These are phyloP conservation scores for Ramularia endophylla DNA, from an alignment of 2,329 filamentous ascomycete genomes.

Conservation along the genomic window DNA sequence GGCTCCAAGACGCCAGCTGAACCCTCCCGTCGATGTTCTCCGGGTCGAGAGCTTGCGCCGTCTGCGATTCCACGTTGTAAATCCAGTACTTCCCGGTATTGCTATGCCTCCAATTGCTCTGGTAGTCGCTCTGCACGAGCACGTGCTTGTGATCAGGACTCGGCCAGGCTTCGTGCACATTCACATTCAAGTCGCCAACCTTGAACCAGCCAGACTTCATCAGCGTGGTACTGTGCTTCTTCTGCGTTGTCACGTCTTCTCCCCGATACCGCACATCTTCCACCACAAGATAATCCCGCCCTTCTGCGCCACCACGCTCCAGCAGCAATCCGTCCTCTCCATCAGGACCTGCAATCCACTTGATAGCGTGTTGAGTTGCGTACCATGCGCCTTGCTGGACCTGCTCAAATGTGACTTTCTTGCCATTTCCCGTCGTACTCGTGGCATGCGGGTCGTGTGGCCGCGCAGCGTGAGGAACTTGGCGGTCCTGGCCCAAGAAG, in stretches of 20 bases:
- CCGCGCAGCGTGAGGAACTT: slow-evolving; percentile 58
- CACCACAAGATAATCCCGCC: slow-evolving; percentile 73
- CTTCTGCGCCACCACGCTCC: slow-evolving; percentile 56
- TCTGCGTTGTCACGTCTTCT: slow-evolving; percentile 37
- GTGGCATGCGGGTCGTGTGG: slow-evolving; percentile 65
- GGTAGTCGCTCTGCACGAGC: slow-evolving; percentile 64
- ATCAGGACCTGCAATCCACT: slow-evolving; percentile 68
- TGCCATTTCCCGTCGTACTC: slow-evolving; percentile 56
- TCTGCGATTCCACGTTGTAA: slow-evolving; percentile 78
- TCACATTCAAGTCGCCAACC: slow-evolving; percentile 51
- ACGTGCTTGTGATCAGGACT: slow-evolving; percentile 83
- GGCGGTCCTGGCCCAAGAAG: slow-evolving; percentile 60
- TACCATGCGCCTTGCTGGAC: slow-evolving; percentile 62
- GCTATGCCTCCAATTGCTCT: slow-evolving; percentile 86
- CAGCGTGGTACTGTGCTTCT: slow-evolving; percentile 57
- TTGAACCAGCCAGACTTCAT: slow-evolving; percentile 65
- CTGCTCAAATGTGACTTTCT: slow-evolving; percentile 67
- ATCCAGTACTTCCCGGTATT: slow-evolving; percentile 84
- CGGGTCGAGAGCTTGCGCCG: slow-evolving; percentile 70
- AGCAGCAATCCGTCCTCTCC: slow-evolving; percentile 82
- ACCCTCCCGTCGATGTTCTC: slow-evolving; percentile 58
- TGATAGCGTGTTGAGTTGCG: slow-evolving; percentile 58
- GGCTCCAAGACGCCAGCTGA: slow-evolving; percentile 86
- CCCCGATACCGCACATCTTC: slow-evolving; percentile 67
- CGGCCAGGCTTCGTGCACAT: slow-evolving; percentile 61